Base-by-base conservation (phyloP, 108 stramenopile species). In the Cylindrotheca closterium region DNA sequence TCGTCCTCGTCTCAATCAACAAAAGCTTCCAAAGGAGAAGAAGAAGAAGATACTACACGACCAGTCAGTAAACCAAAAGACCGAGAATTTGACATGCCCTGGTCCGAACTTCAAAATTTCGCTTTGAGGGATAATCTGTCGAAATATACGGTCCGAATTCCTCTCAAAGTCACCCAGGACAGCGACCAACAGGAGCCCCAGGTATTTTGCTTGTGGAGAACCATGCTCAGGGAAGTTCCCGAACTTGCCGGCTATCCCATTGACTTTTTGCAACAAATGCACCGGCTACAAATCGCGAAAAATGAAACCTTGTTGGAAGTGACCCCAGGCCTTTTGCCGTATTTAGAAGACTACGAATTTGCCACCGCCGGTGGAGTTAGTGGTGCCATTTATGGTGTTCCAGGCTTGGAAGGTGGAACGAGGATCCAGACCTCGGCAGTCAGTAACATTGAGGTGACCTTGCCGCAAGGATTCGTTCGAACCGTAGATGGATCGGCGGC, bases 321-420 rank as follows among this genome's bases (percentile, higher is more conserved):
- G 31, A 60, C 65, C 42, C 82, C 79, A 1, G 74, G 62, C 34
- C 28, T 81, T 12, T 52, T 89, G 25, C 92, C 92, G 17, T 78
- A 82, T 75, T 50, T 93, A 34, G 86, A 93, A 50, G 79, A 89
- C 30, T 93, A 75, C 56, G 77, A 82, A 31, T 93, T 93, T 75
- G 59, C 65, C 47, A 27, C 73, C 2, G 54, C 73, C 19, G 92
- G 92, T 21, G 88, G 92, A 1, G 59, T 90, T 5, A 60, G 57
- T 7, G 92, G 92, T 7, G 59, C 68, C 5, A 81, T 78, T 4
- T 85, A 84, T 58, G 92, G 88, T 24, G 51, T 93, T 2, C 57
- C 65, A 23, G 88, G 92, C n/a, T 26, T 93, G 10, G 83, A 83
- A 0, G 87, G 88, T 56, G 92, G 92, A n/a, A 85, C 85, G 1